Evolutionary conservation across 1,284 basidiomycete genomes (phyloP).

Genomic region (Ustilago nuda): DNA sequence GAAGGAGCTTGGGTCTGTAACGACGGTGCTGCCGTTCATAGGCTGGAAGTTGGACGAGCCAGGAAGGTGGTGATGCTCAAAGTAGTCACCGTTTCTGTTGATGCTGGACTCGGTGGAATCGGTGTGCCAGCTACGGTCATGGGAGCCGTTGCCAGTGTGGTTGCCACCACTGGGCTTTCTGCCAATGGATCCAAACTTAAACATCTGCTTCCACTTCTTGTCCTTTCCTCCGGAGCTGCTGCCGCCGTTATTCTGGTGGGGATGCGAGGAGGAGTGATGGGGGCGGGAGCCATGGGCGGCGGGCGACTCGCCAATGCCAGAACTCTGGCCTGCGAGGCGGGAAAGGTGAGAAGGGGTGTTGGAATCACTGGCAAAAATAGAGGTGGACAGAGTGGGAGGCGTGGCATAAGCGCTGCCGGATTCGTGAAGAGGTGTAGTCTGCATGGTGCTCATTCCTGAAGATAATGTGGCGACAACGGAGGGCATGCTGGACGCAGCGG

Average conservation of each 20-base stretch:
- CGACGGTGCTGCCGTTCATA: constrained; percentile 57
- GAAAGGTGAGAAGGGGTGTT: constrained; percentile 37
- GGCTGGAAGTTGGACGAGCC: constrained; percentile 53
- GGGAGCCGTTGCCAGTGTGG: constrained; percentile 10
- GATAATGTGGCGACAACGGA: constrained; percentile 38
- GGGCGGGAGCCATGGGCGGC: constrained; percentile 23
- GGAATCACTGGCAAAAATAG: constrained; percentile 46
- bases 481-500: constrained; percentile 21
- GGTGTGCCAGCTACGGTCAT: constrained; percentile 38
- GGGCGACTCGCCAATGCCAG: constrained; percentile 50
- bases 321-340: constrained; percentile 28
- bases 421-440: constrained; percentile 36
- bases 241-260: constrained; percentile 16
- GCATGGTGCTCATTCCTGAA: constrained; percentile 33
- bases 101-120: constrained; percentile 32
- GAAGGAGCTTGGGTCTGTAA: constrained; percentile 60
- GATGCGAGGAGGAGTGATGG: constrained; percentile 24
- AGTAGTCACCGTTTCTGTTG: constrained; percentile 32
- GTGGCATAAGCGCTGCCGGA: constrained; percentile 38
- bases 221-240: constrained; percentile 45
- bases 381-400: constrained; percentile 39
- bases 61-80: constrained; percentile 24
- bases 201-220: constrained; percentile 67
- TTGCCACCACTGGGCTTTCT: constrained; percentile 46
- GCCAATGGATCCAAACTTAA: constrained; percentile 64